These are phyloP conservation scores for Bryum argenteum DNA, from an alignment of 225 moss, liverwort and hornwort genomes.

Conservation along the genomic window DNA sequence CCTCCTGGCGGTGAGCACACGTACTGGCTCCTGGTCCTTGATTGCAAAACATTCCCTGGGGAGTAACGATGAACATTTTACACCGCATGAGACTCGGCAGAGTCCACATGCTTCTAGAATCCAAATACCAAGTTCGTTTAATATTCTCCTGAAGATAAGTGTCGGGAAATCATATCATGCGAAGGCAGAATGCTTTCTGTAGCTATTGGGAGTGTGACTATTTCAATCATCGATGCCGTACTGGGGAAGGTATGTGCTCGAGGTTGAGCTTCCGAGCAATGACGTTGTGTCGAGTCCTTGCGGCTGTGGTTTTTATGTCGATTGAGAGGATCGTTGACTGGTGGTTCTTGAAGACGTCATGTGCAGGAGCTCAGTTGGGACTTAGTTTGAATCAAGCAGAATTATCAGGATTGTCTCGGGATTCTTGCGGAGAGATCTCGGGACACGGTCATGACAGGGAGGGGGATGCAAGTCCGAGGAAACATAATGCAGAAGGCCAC, in stretches of 20 bases:
- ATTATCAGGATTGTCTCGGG: conserved; percentile 49
- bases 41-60: conserved; percentile 14
- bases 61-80: conserved; percentile 9
- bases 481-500: conserved; percentile 57
- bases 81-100: conserved; percentile 5
- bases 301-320: conserved; percentile 29
- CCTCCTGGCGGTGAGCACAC: conserved; percentile 53
- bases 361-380: conserved; percentile 53
- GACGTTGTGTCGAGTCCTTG: conserved; percentile 20
- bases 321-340: conserved; percentile 34
- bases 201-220: conserved; percentile 26
- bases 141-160: conserved; percentile 23
- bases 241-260: conserved; percentile 24
- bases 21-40: conserved; percentile 23
- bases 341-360: conserved; percentile 46
- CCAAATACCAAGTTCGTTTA: conserved; percentile 7
- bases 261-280: conserved; percentile 24
- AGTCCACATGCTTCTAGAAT: conserved; percentile 18
- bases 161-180: conserved; percentile 24
- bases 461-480: conserved; percentile 55
- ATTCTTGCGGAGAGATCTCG: conserved; percentile 45
- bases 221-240: conserved; percentile 18
- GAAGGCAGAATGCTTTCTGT: conserved; percentile 23
- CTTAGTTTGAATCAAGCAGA: conserved; percentile 40
- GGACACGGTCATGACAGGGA: conserved; percentile 44